A percentile compares a stretch with the other conserved stretches of the same genome.
phyloP scores from a whole-genome alignment of 1,284 basidiomycete genomes.

The Cryptococcus sp. region DNA sequence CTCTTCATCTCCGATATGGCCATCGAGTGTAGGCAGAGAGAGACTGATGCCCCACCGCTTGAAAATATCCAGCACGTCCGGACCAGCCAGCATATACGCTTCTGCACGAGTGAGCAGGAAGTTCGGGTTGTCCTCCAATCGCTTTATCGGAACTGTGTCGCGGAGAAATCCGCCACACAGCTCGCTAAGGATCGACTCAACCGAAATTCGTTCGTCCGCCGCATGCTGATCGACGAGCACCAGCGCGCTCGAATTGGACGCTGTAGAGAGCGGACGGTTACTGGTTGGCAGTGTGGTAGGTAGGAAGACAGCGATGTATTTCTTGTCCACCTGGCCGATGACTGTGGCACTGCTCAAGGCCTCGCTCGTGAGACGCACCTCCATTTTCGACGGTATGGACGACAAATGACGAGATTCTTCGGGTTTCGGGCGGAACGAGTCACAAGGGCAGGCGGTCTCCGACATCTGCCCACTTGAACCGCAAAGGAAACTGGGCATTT shows the following conservation, averaged over 20 bases:
- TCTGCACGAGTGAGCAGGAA: constrained; percentile 69
- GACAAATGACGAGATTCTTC: not conserved
- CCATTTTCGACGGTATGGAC: not conserved
- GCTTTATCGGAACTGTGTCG: constrained; percentile 50
- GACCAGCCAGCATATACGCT: constrained; percentile 56
- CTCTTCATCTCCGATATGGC: not conserved
- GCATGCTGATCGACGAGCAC: constrained; percentile 93
- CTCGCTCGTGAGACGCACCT: constrained; percentile 42
- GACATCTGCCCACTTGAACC: not conserved
- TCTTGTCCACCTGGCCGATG: constrained; percentile 81
- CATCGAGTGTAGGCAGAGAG: constrained; percentile 22
- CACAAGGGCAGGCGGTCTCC: not conserved
- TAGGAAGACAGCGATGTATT: constrained; percentile 76
- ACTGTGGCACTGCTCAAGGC: constrained; percentile 63
- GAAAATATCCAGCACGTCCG: constrained; percentile 55
- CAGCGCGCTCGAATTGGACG: constrained; percentile 53
- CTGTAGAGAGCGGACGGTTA: not conserved
- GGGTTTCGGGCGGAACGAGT: not conserved
- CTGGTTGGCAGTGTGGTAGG: not conserved
- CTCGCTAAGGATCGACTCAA: constrained; percentile 76
- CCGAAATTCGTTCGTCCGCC: constrained; percentile 85
- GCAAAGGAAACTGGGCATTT: not conserved
- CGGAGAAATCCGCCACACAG: constrained; percentile 66
- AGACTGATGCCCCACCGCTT: constrained; percentile 73
- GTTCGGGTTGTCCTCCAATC: constrained; percentile 44